A percentile compares a stretch with the other conserved stretches of the same genome.
Conservation (phyloP, 2,329 filamentous ascomycete species). For the Seiridium cupressi region DNA sequence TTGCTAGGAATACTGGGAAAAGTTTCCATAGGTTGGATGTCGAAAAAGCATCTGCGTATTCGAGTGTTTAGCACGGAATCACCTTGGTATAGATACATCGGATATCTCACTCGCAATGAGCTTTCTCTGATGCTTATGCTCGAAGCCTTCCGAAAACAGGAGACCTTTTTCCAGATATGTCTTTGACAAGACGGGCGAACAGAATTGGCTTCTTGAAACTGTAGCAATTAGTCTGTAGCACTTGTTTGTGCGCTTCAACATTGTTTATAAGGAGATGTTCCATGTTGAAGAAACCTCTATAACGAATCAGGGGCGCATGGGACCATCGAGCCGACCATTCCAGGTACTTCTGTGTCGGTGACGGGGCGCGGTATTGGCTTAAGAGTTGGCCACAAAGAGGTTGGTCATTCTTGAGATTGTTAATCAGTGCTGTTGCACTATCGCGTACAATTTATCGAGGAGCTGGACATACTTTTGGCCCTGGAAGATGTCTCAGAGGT, state of each 20-base stretch:
- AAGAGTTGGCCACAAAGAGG: background rate
- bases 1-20: background rate
- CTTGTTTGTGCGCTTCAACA: conserved; percentile 31
- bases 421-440: background rate
- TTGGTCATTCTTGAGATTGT: background rate
- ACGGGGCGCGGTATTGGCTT: background rate
- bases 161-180: background rate
- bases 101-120: background rate
- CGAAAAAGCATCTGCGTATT: background rate
- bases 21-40: background rate
- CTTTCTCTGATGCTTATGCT: background rate
- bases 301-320: background rate
- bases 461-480: background rate
- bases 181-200: conserved; percentile 14
- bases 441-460: background rate
- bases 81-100: background rate
- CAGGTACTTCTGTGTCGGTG: background rate
- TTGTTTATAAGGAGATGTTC: conserved; percentile 22
- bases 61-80: background rate
- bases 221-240: conserved; percentile 37
- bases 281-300: background rate
- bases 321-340: background rate
- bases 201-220: conserved; percentile 34
- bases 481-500: background rate
- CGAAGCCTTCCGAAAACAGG: background rate